Base-by-base conservation (phyloP, 2,329 filamentous ascomycete genomes). In the Geosmithia putterillii region DNA sequence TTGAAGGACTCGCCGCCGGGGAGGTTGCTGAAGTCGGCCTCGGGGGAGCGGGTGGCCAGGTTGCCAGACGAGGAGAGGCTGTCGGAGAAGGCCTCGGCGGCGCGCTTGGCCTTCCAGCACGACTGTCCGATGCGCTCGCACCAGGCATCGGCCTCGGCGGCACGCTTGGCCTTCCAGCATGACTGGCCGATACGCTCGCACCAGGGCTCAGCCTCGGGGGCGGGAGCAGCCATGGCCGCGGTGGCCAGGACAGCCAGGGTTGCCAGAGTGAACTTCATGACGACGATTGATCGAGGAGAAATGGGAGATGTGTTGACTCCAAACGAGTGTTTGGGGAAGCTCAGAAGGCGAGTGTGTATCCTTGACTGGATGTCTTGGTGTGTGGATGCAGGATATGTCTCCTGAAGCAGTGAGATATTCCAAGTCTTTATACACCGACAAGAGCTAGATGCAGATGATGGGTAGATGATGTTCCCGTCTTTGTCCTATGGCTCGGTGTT, bases 21-120 rank as follows among this genome's bases (percentile, higher is more conserved):
- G 49, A 60, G 55, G 52, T 59, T 56, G 50, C 55, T 57, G 48
- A 49, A 46, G 28, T 54, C 49, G 28, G 53, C 55, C 14, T 53
- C 51, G 34, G 51, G 43, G 20, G 45, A 44, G 38, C 61, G 60
- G 22, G 53, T 47, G 32, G 51, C 40, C 38, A 61, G 45, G 19
- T 48, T 45, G 19, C 51, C 53, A 19, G 50, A 50, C 19, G 53
- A 40, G 34, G 41, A 40, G 47, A 63, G 45, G 43, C 34, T 36
- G 7, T 52, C 48, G 25, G n/a, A n/a, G n/a, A n/a, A n/a, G n/a
- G n/a, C n/a, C n/a, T n/a, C n/a, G n/a, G 61, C 61, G 17, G 58
- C 61, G 44, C 60, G 59, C 53, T 7, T 17, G 58, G 20, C 46
- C 45, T 63, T 62, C 50, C 52, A 54, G 58, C 67, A 69, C 14